Base-by-base conservation (phyloP, 2,329 filamentous ascomycete genomes). In the Xylaria sp. region DNA sequence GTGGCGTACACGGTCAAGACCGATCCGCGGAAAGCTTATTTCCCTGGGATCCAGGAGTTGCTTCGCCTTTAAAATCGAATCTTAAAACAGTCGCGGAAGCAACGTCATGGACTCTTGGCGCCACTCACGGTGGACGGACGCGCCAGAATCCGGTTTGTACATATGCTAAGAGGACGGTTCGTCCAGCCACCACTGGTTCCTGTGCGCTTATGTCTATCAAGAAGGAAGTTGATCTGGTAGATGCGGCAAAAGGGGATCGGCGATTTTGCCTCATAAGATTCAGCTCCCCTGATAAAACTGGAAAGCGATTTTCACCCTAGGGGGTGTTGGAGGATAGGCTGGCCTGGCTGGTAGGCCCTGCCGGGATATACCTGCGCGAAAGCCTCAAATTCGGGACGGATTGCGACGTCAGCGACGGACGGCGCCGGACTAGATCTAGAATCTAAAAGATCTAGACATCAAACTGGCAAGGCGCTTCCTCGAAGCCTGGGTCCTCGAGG, bases 101-200 rank as follows among this genome's bases (percentile, higher is more conserved):
- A 47, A 52, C 55, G 58, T 58, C 55, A 60, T 60, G 26, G 39
- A 19, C 16, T 29, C 21, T 49, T 38, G 16, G 29, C 29, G 5
- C 29, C 11, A 19, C 24, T 43, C 50, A 39, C 18, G 29, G 7
- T 48, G 39, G 19, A 48, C 45, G 20, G 16, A 34, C 43, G 19
- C 7, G 42, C 44, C 45, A 49, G 18, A 34, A 55, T 44, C 26
- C 21, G 48, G 50, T 46, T 47, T 21, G 7, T 7, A 57, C 53
- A 53, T 43, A 49, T 57, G 49, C 16, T 7, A 34, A 13, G 29
- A 34, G 29, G 16, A 3, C 8, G 40, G 44, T n/a, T n/a, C 26
- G 52, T 24, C 52, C 24, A 52, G 58, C 58, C 45, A 59, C 58
- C 48, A 46, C 59, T 21, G 48, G 52, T 56, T 56, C 51, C 55